phyloP scores from a whole-genome alignment of 2,329 filamentous ascomycete species.

The Apiospora arundinis region DNA sequence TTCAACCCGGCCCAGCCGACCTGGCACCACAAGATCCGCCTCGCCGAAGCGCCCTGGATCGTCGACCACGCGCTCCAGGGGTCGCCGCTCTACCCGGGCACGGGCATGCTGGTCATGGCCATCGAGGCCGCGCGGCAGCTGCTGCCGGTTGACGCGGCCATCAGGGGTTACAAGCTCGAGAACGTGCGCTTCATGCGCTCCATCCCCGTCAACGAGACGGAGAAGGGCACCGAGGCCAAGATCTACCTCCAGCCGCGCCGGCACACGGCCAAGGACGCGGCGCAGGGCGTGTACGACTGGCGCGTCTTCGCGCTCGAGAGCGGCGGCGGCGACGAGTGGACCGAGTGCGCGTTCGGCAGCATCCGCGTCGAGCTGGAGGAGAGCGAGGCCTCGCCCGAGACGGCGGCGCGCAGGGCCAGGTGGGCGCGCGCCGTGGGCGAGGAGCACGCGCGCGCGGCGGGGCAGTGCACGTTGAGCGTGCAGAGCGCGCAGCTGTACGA shows the following conservation, averaged over 20 bases:
- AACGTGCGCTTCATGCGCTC: constrained; percentile 29
- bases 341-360: constrained; percentile 19
- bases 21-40: constrained; percentile 20
- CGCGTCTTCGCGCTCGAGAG: constrained; percentile 34
- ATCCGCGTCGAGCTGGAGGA: constrained; percentile 17
- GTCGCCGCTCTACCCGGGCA: constrained; percentile 22
- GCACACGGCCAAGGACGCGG: constrained; percentile 25
- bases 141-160: not conserved
- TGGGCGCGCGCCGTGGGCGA: constrained; percentile 24
- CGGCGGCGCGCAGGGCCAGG: constrained; percentile 35
- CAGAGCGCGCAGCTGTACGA: constrained; percentile 33
- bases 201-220: constrained; percentile 22
- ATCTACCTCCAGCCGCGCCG: constrained; percentile 42
- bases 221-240: constrained; percentile 40
- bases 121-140: constrained; percentile 31
- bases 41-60: constrained; percentile 23
- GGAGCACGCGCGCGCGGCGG: constrained; percentile 30
- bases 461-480: constrained; percentile 33
- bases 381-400: not conserved
- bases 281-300: constrained; percentile 41
- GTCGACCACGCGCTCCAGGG: constrained; percentile 21
- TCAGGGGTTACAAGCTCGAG: constrained; percentile 18
- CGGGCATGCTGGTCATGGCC: constrained; percentile 24
- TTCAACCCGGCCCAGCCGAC: constrained; percentile 16
- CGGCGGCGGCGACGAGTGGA: constrained; percentile 21